Evolutionary conservation across 2,329 filamentous ascomycete genomes (phyloP).

Genomic region (Colletotrichum tamarilloi): DNA sequence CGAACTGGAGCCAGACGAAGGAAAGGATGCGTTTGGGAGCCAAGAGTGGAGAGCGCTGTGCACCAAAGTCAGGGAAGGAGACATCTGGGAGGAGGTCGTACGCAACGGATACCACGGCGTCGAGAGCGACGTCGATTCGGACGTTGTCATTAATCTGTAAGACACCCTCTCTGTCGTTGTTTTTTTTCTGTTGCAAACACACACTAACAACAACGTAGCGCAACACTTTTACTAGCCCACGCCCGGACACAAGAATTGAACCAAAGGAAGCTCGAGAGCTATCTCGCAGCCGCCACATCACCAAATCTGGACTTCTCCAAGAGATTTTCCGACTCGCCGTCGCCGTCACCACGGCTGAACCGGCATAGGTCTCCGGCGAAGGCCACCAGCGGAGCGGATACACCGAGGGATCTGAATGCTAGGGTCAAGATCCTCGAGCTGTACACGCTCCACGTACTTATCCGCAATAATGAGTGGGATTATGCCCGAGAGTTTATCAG

Average conservation of each 20-base stretch:
- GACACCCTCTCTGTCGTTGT: constrained; percentile 41
- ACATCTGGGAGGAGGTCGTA: constrained; percentile 95
- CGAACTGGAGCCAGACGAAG: constrained; percentile 89
- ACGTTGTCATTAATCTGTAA: constrained; percentile 91
- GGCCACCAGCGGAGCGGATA: constrained; percentile 75
- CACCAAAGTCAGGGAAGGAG: constrained; percentile 85
- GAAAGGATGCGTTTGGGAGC: constrained; percentile 87
- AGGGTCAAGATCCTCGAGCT: constrained; percentile 93
- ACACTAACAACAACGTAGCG: constrained; percentile 61
- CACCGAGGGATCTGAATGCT: constrained; percentile 84
- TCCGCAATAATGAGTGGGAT: constrained; percentile 94
- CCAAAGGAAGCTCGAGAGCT: constrained; percentile 88
- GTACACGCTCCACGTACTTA: constrained; percentile 94
- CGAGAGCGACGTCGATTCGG: constrained; percentile 91
- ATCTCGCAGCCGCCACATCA: constrained; percentile 80
- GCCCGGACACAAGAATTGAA: constrained; percentile 85
- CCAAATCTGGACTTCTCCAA: constrained; percentile 79
- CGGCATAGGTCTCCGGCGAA: constrained; percentile 59
- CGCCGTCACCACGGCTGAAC: constrained; percentile 48
- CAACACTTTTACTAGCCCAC: constrained; percentile 91
- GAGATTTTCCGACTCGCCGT: constrained; percentile 64
- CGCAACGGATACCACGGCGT: constrained; percentile 86
- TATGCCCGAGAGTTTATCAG: constrained; percentile 93
- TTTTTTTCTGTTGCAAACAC: neutral
- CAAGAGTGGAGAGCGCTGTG: constrained; percentile 87